Evolutionary conservation across 106 monocot species (phyloP).

Genomic region (Alisma plantagoaquatica): DNA sequence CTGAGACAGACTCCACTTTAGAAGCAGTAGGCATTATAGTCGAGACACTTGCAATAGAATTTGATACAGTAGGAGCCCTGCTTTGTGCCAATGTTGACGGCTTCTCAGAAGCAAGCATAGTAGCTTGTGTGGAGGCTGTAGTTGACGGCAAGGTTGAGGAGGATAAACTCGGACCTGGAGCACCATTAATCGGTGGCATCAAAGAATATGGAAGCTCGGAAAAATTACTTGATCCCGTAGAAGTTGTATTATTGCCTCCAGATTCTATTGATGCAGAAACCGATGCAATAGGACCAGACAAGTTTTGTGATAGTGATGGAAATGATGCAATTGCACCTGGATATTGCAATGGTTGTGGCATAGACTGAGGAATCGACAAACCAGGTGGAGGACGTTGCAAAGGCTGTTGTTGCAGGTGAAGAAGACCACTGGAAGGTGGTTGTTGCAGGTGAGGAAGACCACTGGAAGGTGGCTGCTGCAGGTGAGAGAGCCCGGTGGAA

Average conservation of each 20-base stretch:
- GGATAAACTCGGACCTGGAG: slow-evolving; percentile 10
- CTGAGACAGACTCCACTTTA: slow-evolving; percentile 13
- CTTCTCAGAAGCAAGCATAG: slow-evolving; percentile 17
- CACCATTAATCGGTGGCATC: slow-evolving; percentile 20
- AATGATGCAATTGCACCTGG: slow-evolving; percentile 14
- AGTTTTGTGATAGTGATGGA: slow-evolving; percentile 5
- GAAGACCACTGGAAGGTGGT: too few relatives aligned
- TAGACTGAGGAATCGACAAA: slow-evolving; percentile 33
- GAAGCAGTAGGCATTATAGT: slow-evolving; percentile 17
- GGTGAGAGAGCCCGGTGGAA: too few relatives aligned
- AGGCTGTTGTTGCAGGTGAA: too few relatives aligned
- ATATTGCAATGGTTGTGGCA: slow-evolving; percentile 54
- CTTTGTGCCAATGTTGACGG: slow-evolving; percentile 6
- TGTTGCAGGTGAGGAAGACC: slow-evolving; percentile 56
- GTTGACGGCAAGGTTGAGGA: slow-evolving; percentile 25
- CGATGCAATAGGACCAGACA: slow-evolving; percentile 9
- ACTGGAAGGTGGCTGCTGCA: too few relatives aligned
- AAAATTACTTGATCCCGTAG: slow-evolving; percentile 26
- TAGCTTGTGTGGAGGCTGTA: slow-evolving; percentile 16
- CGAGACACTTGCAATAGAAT: slow-evolving; percentile 19
- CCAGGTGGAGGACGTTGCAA: slow-evolving; percentile 45
- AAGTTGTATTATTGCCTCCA: not conserved
- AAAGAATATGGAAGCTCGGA: slow-evolving; percentile 27
- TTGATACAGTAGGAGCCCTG: slow-evolving; percentile 16
- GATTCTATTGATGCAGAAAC: slow-evolving; percentile 12